Evolutionary conservation across 306 rosid genomes (phyloP).

Genomic region (Quercus dentata): DNA sequence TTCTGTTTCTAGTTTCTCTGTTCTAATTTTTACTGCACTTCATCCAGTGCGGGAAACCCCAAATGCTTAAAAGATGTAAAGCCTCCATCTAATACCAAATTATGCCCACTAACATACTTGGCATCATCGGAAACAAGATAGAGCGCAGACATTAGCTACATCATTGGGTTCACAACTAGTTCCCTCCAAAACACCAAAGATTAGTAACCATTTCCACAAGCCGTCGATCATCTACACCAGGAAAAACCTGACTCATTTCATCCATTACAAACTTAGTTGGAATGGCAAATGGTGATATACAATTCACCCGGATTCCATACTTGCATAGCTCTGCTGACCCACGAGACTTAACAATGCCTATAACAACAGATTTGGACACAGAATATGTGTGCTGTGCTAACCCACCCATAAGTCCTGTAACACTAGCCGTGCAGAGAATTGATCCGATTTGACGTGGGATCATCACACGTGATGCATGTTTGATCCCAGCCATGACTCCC

Average conservation of each 20-base stretch:
- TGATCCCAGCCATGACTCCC: slow-evolving; percentile 68
- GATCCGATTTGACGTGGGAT: slow-evolving; percentile 61
- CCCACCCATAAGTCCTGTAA: slow-evolving; percentile 77
- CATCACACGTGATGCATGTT: slow-evolving; percentile 87
- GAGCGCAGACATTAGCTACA: slow-evolving; percentile 80
- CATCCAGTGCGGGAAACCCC: slow-evolving; percentile 45
- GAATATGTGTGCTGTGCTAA: slow-evolving; percentile 69
- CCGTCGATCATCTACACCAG: slow-evolving; percentile 33
- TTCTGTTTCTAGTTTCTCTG: neutral
- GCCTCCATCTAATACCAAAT: slow-evolving; percentile 87
- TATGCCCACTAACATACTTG: slow-evolving; percentile 75
- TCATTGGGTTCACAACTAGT: slow-evolving; percentile 64
- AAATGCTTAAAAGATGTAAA: slow-evolving; percentile 75
- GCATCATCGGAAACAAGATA: slow-evolving; percentile 80
- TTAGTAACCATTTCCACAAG: slow-evolving; percentile 41
- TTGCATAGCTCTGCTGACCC: slow-evolving; percentile 63
- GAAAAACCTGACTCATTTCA: slow-evolving; percentile 50
- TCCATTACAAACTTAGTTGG: slow-evolving; percentile 58
- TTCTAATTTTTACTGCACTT: slow-evolving; percentile 32
- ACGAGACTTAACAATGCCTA: slow-evolving; percentile 70
- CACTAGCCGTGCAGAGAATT: slow-evolving; percentile 81
- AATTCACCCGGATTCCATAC: slow-evolving; percentile 68
- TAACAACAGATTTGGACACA: slow-evolving; percentile 63
- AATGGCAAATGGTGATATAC: slow-evolving; percentile 72
- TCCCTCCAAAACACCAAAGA: slow-evolving; percentile 52